phyloP scores from a whole-genome alignment of 2,329 filamentous ascomycete genomes.

The Alternaria burnsii region DNA sequence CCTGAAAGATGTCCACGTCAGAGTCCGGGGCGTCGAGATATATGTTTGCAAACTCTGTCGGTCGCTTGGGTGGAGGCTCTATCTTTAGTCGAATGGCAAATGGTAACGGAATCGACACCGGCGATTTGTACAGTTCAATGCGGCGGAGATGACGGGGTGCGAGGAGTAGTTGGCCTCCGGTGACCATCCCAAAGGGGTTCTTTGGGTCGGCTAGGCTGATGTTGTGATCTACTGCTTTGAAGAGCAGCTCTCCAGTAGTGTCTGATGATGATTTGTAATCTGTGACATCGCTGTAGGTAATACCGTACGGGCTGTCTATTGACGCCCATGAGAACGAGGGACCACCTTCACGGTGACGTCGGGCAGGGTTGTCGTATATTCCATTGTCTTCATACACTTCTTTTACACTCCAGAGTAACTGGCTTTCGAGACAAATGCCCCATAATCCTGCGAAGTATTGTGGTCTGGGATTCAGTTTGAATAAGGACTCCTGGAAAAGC shows the following conservation, averaged over 20 bases:
- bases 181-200: slow-evolving; percentile 56
- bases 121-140: not conserved
- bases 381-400: slow-evolving; percentile 1
- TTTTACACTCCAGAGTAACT: slow-evolving; percentile 28
- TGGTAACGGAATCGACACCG: not conserved
- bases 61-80: not conserved
- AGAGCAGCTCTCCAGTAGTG: not conserved
- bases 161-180: slow-evolving; percentile 1
- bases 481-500: slow-evolving; percentile 6
- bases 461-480: not conserved
- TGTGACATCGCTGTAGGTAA: slow-evolving; percentile 25
- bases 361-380: slow-evolving; percentile 3
- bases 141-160: slow-evolving; percentile 6
- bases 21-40: slow-evolving; percentile 11
- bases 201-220: slow-evolving; percentile 75
- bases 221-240: slow-evolving; percentile 52
- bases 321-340: slow-evolving; percentile 35
- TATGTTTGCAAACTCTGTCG: not conserved
- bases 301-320: slow-evolving; percentile 22
- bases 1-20: slow-evolving; percentile 10
- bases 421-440: slow-evolving; percentile 22
- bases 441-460: slow-evolving; percentile 31
- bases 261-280: not conserved
- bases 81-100: not conserved
- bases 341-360: slow-evolving; percentile 7